Conservation (phyloP, 2,329 filamentous ascomycete genomes). For the Trichoderma atrobrunneum region DNA sequence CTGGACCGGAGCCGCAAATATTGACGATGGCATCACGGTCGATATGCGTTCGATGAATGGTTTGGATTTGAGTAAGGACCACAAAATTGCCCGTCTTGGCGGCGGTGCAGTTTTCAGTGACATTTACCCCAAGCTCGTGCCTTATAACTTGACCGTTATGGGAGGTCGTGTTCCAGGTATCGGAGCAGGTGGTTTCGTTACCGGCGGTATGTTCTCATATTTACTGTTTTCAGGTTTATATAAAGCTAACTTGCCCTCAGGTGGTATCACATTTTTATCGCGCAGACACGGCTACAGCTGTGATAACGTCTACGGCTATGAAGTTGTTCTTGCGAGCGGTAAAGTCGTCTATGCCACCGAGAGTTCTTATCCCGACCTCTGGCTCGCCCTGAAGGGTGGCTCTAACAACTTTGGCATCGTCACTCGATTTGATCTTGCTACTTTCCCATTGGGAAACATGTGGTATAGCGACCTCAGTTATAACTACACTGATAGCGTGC, state of each 20-base stretch:
- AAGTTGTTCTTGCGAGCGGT: conserved; percentile 39
- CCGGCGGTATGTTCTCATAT: conserved; percentile 32
- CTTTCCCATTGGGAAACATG: conserved; percentile 20
- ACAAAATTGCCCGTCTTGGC: conserved; percentile 34
- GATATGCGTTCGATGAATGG: conserved; percentile 38
- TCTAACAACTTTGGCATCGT: conserved; percentile 42
- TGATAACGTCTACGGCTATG: conserved; percentile 37
- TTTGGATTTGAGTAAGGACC: conserved; percentile 31
- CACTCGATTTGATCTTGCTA: conserved; percentile 28
- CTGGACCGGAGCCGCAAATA: conserved; percentile 39
- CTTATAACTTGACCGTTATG: conserved; percentile 32
- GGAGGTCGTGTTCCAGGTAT: conserved; percentile 41
- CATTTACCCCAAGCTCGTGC: conserved; percentile 37
- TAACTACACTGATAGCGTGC: conserved; percentile 17
- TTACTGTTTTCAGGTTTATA: neutral
- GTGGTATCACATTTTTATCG: conserved; percentile 29
- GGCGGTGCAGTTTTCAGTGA: conserved; percentile 39
- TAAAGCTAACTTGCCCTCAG: conserved; percentile 21
- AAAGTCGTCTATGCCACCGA: conserved; percentile 37
- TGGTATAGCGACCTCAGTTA: conserved; percentile 26
- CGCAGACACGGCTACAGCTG: conserved; percentile 38
- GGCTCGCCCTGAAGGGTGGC: conserved; percentile 45
- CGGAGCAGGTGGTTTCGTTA: conserved; percentile 31
- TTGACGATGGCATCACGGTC: conserved; percentile 35
- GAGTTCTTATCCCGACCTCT: conserved; percentile 38